Evolutionary conservation across 805 yeast genomes (phyloP), one percentile per base, ranked within the genome.

Genomic region (Wickerhamomyces bisporus): DNA sequence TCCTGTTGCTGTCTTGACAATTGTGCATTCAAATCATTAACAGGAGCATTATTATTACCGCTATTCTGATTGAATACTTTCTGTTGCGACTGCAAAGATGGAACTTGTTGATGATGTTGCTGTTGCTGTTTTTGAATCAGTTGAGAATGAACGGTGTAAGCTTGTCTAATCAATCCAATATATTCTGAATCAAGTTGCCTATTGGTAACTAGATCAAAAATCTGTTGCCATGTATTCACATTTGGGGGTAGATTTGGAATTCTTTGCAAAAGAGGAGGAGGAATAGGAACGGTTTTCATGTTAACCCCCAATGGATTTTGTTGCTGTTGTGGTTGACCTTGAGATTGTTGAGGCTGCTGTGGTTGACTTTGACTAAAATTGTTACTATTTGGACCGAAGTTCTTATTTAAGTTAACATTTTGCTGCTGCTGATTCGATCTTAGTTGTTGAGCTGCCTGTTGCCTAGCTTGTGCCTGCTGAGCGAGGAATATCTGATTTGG

Each of bases 201-300:
- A 45, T 74, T 71, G 45, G 76, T 73, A 31, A 78, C 60, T 48
- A 79, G 71, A 30, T 79, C 81, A 58, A 79, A 76, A 21, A 86
- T 77, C 54, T 79, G 85, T 17, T 77, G 75, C 96, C 96, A 88
- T 6, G 94, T 85, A 48, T 74, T 80, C 21, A 80, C 80, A 35
- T 79, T 81, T 12, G 81, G 80, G 0, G 96, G 96, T 25, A 86
- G 65, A 33, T 75, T 81, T 9, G 95, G 94, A 33, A 86, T 73
- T 50, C 75, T 75, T 37, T 72, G 68, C 16, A 86, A 61, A 19
- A 86, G 58, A 3, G 77, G 74, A 13, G 73, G 74, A 1, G 95
- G 95, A 35, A 88, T 86, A 3, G 86, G 87, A 3, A 77, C 64
- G 30, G 75, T 77, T 44, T 81, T 75, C 54, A 85, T 62, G 39